A percentile compares a stretch with the other conserved stretches of the same genome.
Evolutionary conservation across 1,284 basidiomycete species (phyloP).

Genomic region (Somion occarium): DNA sequence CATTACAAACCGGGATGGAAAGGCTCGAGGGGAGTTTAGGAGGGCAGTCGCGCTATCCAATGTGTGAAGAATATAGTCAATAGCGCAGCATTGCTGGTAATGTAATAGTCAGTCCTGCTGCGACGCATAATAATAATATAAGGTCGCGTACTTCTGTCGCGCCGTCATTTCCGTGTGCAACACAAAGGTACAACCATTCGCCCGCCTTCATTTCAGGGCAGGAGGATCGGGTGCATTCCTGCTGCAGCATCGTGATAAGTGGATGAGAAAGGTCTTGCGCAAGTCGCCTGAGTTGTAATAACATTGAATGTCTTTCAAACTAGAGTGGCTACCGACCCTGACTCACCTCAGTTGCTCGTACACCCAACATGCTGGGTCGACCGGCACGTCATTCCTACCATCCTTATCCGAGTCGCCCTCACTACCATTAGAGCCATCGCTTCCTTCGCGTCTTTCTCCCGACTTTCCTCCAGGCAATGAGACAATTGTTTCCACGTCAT

Average conservation of each 20-base stretch:
- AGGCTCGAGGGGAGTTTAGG: conserved; percentile 88
- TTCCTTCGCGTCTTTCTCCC: conserved; percentile 13
- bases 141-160: conserved; percentile 61
- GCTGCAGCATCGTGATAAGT: conserved; percentile 81
- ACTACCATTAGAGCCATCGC: conserved; percentile 27
- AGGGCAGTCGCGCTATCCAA: conserved; percentile 90
- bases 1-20: conserved; percentile 74
- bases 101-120: conserved; percentile 6
- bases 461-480: conserved; percentile 53
- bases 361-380: conserved; percentile 87
- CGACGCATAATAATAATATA: conserved; percentile 12
- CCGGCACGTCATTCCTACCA: conserved; percentile 46
- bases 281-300: conserved; percentile 72
- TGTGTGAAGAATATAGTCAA: conserved; percentile 96
- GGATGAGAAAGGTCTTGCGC: conserved; percentile 91
- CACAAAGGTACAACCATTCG: conserved; percentile 95
- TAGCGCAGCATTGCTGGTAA: conserved; percentile 90
- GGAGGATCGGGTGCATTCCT: conserved; percentile 76
- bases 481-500: conserved; percentile 83
- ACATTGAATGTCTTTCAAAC: not conserved
- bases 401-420: conserved; percentile 37
- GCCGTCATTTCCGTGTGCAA: conserved; percentile 81
- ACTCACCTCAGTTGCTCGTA: conserved; percentile 89
- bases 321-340: not conserved
- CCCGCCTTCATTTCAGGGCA: conserved; percentile 98